Conservation (phyloP, 441 rosid genomes). For the Euphorbia celastroides region DNA sequence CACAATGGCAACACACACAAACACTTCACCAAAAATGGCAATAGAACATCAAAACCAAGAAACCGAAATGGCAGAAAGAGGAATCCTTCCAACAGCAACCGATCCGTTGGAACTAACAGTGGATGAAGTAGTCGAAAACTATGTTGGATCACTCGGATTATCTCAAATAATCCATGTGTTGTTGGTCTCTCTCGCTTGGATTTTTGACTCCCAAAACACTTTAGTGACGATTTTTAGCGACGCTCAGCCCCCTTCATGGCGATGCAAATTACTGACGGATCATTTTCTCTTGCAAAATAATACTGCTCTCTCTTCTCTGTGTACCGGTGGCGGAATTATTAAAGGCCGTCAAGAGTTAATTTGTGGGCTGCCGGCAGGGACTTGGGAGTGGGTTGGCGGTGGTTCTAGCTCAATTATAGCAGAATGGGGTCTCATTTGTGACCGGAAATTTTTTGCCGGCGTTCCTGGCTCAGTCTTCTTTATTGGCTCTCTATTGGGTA, state of each 20-base stretch:
- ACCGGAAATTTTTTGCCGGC: constrained; percentile 58
- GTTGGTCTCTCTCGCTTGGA: constrained; percentile 61
- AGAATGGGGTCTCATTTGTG: constrained; percentile 59
- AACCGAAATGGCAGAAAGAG: constrained; percentile 7
- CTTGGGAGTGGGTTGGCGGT: constrained; percentile 44
- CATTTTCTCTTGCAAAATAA: not conserved
- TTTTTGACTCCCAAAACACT: constrained; percentile 60
- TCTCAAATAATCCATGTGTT: constrained; percentile 57
- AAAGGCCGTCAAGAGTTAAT: not conserved
- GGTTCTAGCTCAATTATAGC: constrained; percentile 39
- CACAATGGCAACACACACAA: not conserved
- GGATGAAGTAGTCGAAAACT: constrained; percentile 27
- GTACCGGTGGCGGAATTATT: not conserved
- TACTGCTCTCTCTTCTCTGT: not conserved
- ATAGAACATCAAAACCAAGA: not conserved
- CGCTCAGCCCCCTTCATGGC: constrained; percentile 15
- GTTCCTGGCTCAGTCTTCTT: constrained; percentile 68
- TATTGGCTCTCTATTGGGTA: constrained; percentile 18
- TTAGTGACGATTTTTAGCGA: constrained; percentile 60
- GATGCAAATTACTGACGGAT: not conserved
- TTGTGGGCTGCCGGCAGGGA: constrained; percentile 3
- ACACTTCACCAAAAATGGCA: not conserved
- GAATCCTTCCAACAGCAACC: not conserved
- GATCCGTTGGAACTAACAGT: not conserved
- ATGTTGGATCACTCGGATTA: constrained; percentile 53